Conservation (phyloP, 495 filamentous ascomycete genomes). For the Poronia punctata region DNA sequence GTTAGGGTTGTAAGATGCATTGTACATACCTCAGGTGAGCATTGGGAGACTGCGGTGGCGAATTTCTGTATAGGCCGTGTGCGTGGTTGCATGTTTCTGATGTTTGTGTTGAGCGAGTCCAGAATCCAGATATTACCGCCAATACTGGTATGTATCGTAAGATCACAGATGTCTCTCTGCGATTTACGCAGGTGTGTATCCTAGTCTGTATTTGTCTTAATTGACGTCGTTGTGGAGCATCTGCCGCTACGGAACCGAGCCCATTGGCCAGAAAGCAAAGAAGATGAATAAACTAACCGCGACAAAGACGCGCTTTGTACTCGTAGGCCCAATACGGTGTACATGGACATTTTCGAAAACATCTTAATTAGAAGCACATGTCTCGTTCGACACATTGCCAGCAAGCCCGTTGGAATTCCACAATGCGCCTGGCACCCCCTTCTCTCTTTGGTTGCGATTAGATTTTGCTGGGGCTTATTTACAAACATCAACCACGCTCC, state of each 20-base stretch:
- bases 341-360: neutral
- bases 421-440: constrained; percentile 10
- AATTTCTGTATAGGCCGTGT: constrained; percentile 82
- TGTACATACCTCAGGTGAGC: constrained; percentile 64
- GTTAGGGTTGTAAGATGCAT: too few relatives aligned
- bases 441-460: constrained; percentile 10
- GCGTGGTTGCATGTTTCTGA: constrained; percentile 27
- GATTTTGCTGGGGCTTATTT: constrained; percentile 6
- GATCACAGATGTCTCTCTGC: too few relatives aligned
- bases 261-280: too few relatives aligned
- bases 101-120: too few relatives aligned
- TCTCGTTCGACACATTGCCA: neutral
- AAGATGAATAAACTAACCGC: neutral
- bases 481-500: neutral
- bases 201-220: too few relatives aligned
- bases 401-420: constrained; percentile 1
- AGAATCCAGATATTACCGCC: too few relatives aligned
- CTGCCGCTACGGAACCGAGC: too few relatives aligned
- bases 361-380: neutral
- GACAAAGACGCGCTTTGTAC: constrained; percentile 7
- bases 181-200: too few relatives aligned
- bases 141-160: too few relatives aligned
- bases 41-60: constrained; percentile 74
- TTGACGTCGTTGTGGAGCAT: too few relatives aligned
- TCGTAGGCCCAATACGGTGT: neutral